phyloP scores from a whole-genome alignment of 805 yeast species.

The Grigorovia jiainica region DNA sequence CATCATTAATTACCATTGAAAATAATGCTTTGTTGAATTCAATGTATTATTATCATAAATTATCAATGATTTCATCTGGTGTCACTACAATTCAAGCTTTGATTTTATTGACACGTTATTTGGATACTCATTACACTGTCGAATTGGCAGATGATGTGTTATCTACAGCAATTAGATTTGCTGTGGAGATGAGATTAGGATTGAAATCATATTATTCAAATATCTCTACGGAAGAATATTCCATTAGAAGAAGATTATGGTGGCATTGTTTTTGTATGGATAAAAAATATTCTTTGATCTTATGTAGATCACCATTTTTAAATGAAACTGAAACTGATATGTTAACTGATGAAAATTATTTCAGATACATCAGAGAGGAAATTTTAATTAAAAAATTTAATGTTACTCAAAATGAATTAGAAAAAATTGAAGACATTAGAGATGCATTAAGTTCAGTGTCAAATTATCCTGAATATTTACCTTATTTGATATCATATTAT shows the following conservation, averaged over 20 bases:
- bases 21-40: slow-evolving; percentile 31
- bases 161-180: slow-evolving; percentile 42
- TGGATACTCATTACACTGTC: slow-evolving; percentile 31
- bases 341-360: slow-evolving; percentile 16
- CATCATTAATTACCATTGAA: slow-evolving; percentile 22
- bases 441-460: slow-evolving; percentile 12
- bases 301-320: slow-evolving; percentile 17
- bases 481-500: slow-evolving; percentile 18
- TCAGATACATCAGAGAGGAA: slow-evolving; percentile 11
- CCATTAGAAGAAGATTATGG: slow-evolving; percentile 37
- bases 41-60: slow-evolving; percentile 43
- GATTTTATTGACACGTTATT: slow-evolving; percentile 34
- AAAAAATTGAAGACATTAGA: slow-evolving; percentile 8
- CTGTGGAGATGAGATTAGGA: slow-evolving; percentile 51
- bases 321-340: slow-evolving; percentile 17
- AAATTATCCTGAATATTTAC: slow-evolving; percentile 14
- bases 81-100: slow-evolving; percentile 42
- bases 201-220: slow-evolving; percentile 33
- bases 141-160: slow-evolving; percentile 36
- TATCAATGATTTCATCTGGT: slow-evolving; percentile 43
- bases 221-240: slow-evolving; percentile 30
- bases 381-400: slow-evolving; percentile 5
- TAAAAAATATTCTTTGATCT: slow-evolving; percentile 13
- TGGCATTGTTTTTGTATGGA: slow-evolving; percentile 31
- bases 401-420: slow-evolving; percentile 6